Base-by-base conservation (phyloP, 169 alveolate species). In the Cryptosporidium viatorum region DNA sequence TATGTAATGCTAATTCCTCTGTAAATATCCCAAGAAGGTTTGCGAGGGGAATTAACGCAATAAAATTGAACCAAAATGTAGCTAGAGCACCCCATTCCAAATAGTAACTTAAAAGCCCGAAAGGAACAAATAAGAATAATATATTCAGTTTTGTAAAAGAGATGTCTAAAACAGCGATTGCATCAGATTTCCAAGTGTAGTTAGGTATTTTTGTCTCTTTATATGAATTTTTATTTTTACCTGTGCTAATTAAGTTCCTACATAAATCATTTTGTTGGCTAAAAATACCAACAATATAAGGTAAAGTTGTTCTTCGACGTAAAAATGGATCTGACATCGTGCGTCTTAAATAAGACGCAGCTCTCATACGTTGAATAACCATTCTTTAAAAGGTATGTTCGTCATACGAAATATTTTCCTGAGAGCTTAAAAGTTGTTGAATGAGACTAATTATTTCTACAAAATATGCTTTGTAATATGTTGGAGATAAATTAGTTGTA, bases 41-140 rank as follows among this genome's bases (percentile, higher is more conserved):
- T n/a, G 97, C 93, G 45, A 95, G 92, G 1, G 97, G 97, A 69
- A 95, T 91, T 65, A 95, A 84, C 0, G 96, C 96, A 80, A 94
- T 84, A 59, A 95, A 95, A 80, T 94, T 94, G 69, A 92, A 89
- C 71, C 89, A 43, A 71, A 95, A 95, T 8, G 93, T 92, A 52
- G 92, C 92, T 67, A 92, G 71, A 37, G 86, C 86, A 60, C 91
- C 91, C 85, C 94, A 91, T 33, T 85, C 92, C 58, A 93, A 39
- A 21, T 85, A 60, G 71, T 69, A 86, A 84, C 94, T 92, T 67
- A 89, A 62, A 41, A 92, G 74, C 6, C 95, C 95, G 43, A 93
- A 85, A n/a, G 95, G 95, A 10, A 92, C 91, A 69, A 91, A 92
- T 43, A 92, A 62, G 68, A 92, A 70, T 29, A 93, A 84, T 48